phyloP scores from a whole-genome alignment of 2,329 filamentous ascomycete genomes.

The Triangularia verruculosa region DNA sequence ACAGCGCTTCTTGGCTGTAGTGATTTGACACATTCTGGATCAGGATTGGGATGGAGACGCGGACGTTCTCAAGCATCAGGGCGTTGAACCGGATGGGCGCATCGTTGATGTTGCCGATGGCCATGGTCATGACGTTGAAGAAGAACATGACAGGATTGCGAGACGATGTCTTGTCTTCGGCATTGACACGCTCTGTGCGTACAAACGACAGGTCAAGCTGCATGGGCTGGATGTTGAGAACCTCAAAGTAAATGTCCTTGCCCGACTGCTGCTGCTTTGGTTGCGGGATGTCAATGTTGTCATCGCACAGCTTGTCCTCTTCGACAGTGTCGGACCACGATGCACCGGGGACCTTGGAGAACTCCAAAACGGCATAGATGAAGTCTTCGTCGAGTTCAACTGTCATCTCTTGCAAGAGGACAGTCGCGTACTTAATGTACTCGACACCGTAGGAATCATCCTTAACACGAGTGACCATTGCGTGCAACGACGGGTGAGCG shows the following conservation, averaged over 20 bases:
- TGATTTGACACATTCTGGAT: slow-evolving; percentile 86
- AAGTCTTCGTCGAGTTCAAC: slow-evolving; percentile 97
- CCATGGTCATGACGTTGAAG: slow-evolving; percentile 98
- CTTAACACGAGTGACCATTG: slow-evolving; percentile 89
- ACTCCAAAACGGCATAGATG: slow-evolving; percentile 92
- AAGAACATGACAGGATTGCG: slow-evolving; percentile 98
- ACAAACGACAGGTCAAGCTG: slow-evolving; percentile 97
- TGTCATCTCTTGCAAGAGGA: slow-evolving; percentile 96
- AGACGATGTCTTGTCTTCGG: slow-evolving; percentile 87
- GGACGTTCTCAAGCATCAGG: slow-evolving; percentile 89
- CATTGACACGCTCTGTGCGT: slow-evolving; percentile 92
- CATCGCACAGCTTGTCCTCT: slow-evolving; percentile 84
- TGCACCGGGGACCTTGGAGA: slow-evolving; percentile 86
- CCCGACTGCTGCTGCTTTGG: slow-evolving; percentile 79
- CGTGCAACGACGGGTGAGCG: slow-evolving; percentile 89
- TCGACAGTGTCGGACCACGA: slow-evolving; percentile 77
- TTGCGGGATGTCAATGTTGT: slow-evolving; percentile 86
- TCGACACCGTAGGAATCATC: slow-evolving; percentile 97
- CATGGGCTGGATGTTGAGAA: slow-evolving; percentile 96
- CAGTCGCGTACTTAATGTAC: slow-evolving; percentile 96
- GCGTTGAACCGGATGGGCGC: slow-evolving; percentile 92
- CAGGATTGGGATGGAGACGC: slow-evolving; percentile 81
- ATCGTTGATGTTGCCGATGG: slow-evolving; percentile 97
- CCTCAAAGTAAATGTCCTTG: slow-evolving; percentile 96
- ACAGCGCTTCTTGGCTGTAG: slow-evolving; percentile 93